These are phyloP conservation scores for Botrytis squamosa DNA, from an alignment of 2,329 filamentous ascomycete genomes.

Conservation along the genomic window DNA sequence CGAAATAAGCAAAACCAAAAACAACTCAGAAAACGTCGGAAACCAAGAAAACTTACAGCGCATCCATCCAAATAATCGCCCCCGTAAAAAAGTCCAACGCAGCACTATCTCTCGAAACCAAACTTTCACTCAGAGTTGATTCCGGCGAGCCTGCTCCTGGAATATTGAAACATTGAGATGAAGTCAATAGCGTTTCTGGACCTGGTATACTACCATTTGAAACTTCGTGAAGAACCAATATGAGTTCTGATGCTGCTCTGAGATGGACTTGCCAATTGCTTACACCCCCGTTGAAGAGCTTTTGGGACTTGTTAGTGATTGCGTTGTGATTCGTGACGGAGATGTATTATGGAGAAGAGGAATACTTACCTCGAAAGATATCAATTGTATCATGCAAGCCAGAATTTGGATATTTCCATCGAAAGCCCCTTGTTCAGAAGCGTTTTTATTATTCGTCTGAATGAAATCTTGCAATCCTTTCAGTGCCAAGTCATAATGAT, in stretches of 20 bases:
- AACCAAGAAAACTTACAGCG: background rate
- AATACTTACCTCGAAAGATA: conserved; percentile 19
- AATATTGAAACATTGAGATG: conserved; percentile 8
- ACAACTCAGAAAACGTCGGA: background rate
- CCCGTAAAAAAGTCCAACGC: conserved; percentile 18
- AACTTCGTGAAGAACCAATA: conserved; percentile 34
- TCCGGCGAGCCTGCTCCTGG: background rate
- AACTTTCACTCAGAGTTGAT: background rate
- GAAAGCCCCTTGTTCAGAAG: conserved; percentile 9
- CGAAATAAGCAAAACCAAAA: background rate
- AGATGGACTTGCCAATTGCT: conserved; percentile 53
- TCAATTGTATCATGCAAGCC: conserved; percentile 22
- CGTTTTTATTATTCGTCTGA: background rate
- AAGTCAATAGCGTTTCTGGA: conserved; percentile 2
- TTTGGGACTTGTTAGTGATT: background rate
- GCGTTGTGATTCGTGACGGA: background rate
- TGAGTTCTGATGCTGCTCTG: conserved; percentile 50
- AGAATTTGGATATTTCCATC: conserved; percentile 18
- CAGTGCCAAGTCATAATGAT: conserved; percentile 16
- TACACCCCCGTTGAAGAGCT: conserved; percentile 43
- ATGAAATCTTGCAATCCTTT: conserved; percentile 16
- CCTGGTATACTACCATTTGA: conserved; percentile 16
- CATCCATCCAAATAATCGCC: conserved; percentile 19
- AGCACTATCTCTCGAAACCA: conserved; percentile 13
- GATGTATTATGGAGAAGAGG: background rate